A percentile compares a stretch with the other conserved stretches of the same genome.
Evolutionary conservation across 140 eudicot genomes (phyloP).

Genomic region (Stevia rebaudiana): DNA sequence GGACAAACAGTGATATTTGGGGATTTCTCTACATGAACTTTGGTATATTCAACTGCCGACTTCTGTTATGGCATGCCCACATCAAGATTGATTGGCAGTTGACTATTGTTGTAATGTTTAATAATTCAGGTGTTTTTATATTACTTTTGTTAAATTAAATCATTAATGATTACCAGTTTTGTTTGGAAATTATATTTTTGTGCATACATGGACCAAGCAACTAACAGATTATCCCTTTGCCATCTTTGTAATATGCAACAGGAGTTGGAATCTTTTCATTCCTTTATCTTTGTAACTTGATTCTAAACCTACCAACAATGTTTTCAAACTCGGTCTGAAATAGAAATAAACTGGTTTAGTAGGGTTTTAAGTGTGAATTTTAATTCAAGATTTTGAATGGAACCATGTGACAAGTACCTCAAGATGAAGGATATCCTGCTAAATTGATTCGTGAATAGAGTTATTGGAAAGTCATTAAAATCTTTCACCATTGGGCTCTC

Average conservation of each 20-base stretch:
- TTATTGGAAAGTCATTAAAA: too few species aligned
- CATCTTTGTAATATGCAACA: neutral
- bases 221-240: conserved; percentile 10
- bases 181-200: conserved; percentile 6
- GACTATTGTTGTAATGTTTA: conserved; percentile 33
- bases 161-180: conserved; percentile 15
- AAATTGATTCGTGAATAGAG: too few species aligned
- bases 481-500: too few species aligned
- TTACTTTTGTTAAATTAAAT: neutral
- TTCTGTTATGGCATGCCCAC: conserved; percentile 6
- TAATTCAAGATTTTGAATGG: neutral
- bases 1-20: conserved; percentile 57
- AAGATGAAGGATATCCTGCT: too few species aligned
- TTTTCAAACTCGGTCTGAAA: too few species aligned
- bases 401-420: neutral
- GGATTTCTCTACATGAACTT: conserved; percentile 47
- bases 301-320: too few species aligned
- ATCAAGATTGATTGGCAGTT: conserved; percentile 12
- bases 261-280: neutral
- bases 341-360: neutral
- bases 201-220: conserved; percentile 3
- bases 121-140: conserved; percentile 11
- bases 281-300: neutral
- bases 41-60: conserved; percentile 2
- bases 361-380: neutral